A percentile compares a stretch with the other conserved stretches of the same genome.
These are phyloP conservation scores for Trypanosoma caninum DNA, from an alignment of 208 protist genomes.

Conservation along the genomic window DNA sequence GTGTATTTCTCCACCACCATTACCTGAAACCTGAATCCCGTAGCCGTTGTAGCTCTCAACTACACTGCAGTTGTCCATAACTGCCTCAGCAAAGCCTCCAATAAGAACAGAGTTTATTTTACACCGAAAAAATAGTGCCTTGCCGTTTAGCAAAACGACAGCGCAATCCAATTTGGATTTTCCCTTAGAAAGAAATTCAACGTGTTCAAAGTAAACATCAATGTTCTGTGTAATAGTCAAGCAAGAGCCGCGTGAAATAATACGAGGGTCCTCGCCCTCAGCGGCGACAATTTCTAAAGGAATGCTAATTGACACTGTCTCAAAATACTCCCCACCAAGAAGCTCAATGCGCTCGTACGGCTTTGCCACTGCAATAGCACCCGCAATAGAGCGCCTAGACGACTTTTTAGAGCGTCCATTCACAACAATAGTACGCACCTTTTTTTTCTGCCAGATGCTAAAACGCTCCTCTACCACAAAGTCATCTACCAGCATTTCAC, in stretches of 20 bases:
- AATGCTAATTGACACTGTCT: constrained; percentile 58
- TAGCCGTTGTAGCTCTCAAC: constrained; percentile 63
- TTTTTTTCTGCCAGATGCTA: constrained; percentile 85
- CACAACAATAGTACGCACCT: constrained; percentile 81
- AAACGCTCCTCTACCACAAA: constrained; percentile 57
- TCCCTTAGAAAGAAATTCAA: constrained; percentile 59
- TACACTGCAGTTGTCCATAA: constrained; percentile 65
- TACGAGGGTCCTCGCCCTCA: constrained; percentile 77
- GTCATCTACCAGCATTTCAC: constrained; percentile 17
- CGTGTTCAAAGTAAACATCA: constrained; percentile 61
- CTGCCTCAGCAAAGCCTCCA: constrained; percentile 37
- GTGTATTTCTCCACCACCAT: constrained; percentile 43
- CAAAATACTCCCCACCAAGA: constrained; percentile 75
- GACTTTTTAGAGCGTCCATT: constrained; percentile 60
- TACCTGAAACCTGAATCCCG: constrained; percentile 64
- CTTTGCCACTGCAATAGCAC: constrained; percentile 66
- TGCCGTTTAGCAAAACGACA: constrained; percentile 55
- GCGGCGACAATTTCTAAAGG: constrained; percentile 81
- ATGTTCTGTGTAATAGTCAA: constrained; percentile 68
- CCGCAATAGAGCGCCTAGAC: constrained; percentile 48
- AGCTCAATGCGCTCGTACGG: constrained; percentile 87
- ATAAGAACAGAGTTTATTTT: constrained; percentile 64
- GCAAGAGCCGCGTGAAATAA: constrained; percentile 57
- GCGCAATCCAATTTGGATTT: constrained; percentile 56
- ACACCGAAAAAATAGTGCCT: constrained; percentile 53